phyloP scores from a whole-genome alignment of 225 moss, liverwort and hornwort species.

The Polytrichum formosum region DNA sequence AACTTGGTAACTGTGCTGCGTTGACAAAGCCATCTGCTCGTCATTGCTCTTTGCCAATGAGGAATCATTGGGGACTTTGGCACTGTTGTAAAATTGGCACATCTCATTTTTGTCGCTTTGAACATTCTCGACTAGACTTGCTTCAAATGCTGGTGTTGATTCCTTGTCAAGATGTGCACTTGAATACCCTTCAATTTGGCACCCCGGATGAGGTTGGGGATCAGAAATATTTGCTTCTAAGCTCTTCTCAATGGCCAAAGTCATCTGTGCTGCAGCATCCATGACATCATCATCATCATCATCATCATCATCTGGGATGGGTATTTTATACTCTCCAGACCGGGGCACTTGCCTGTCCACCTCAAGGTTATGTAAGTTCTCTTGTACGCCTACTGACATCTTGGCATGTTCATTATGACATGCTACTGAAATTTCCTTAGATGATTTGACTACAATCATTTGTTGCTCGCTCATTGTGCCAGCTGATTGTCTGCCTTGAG shows the following conservation, averaged over 20 bases:
- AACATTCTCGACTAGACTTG: not conserved
- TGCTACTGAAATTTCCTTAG: not conserved
- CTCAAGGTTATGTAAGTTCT: not conserved
- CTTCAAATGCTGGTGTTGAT: not conserved
- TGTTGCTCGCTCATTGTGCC: not conserved
- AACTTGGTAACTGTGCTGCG: not conserved
- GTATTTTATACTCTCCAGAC: not conserved
- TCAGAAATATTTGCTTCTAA: slow-evolving; percentile 4
- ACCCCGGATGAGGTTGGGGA: not conserved
- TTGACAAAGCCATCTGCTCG: not conserved
- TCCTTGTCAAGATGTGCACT: too few relatives aligned
- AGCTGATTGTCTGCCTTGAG: slow-evolving; percentile 18
- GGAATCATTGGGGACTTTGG: not conserved
- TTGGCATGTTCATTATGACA: not conserved
- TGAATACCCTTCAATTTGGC: not conserved
- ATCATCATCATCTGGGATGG: too few relatives aligned
- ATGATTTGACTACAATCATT: too few relatives aligned
- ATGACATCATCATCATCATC: slow-evolving; percentile 1
- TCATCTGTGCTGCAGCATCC: slow-evolving; percentile 7
- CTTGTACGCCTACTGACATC: not conserved
- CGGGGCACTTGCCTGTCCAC: slow-evolving; percentile 14
- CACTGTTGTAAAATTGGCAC: not conserved
- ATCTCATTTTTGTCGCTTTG: not conserved
- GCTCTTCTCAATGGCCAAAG: slow-evolving; percentile 7
- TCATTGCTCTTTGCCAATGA: not conserved